Percentiles rank a stretch among this genome's conserved stretches.
phyloP scores from a whole-genome alignment of 2,329 filamentous ascomycete genomes.

The Orbilia blumenaviensis region DNA sequence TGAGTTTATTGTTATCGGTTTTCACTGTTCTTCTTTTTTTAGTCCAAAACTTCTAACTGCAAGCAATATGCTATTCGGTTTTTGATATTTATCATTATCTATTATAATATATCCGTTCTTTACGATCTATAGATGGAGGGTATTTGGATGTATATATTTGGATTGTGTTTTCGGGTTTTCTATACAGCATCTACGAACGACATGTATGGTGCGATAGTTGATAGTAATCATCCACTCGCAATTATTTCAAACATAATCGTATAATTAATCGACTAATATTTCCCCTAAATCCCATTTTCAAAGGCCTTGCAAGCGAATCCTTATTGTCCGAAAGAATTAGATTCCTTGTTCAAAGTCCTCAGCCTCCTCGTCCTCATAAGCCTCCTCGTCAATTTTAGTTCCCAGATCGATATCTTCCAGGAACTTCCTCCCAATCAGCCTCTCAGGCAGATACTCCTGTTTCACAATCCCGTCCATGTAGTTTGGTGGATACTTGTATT shows the following conservation, averaged over 20 bases:
- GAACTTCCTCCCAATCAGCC: slow-evolving; percentile 75
- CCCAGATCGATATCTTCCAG: slow-evolving; percentile 83
- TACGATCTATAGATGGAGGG: background rate
- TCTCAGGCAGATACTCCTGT: slow-evolving; percentile 87
- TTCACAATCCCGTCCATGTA: slow-evolving; percentile 81
- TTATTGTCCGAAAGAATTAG: background rate
- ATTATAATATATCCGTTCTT: background rate
- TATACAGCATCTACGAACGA: background rate
- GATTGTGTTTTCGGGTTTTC: background rate
- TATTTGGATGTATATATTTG: background rate
- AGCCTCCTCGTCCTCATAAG: slow-evolving; percentile 60
- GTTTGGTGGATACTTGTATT: slow-evolving; percentile 97
- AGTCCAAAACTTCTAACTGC: background rate
- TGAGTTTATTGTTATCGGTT: background rate
- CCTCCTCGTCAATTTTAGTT: slow-evolving; percentile 76
- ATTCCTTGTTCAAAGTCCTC: slow-evolving; percentile 16
- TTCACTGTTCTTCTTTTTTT: background rate
- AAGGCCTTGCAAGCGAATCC: background rate
- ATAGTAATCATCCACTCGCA: background rate
- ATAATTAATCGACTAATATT: background rate
- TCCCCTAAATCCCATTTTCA: background rate
- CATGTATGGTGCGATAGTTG: background rate
- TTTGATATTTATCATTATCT: background rate
- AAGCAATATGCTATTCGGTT: background rate
- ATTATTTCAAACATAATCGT: background rate